These are phyloP conservation scores for Triticum timopheevii DNA, from an alignment of 176 grass and related monocot species.

Conservation along the genomic window DNA sequence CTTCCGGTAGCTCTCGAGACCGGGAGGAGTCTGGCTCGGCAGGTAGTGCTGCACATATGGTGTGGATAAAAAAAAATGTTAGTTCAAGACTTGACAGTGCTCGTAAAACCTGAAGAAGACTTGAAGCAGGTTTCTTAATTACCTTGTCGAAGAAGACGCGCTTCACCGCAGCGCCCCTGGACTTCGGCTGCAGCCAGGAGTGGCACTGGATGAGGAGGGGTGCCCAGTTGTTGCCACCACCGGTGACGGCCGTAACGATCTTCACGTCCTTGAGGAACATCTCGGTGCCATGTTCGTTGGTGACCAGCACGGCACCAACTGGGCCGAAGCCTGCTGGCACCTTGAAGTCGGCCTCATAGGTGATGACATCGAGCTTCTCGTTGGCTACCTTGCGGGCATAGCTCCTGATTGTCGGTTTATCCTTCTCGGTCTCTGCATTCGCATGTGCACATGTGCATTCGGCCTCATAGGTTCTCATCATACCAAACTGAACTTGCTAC, in stretches of 20 bases:
- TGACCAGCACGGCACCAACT: slow-evolving; percentile 61
- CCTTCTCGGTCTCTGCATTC: slow-evolving; percentile 37
- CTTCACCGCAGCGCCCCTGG: slow-evolving; percentile 10
- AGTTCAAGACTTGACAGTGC: no score
- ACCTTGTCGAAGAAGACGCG: slow-evolving; percentile 91
- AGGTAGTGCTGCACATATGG: slow-evolving; percentile 50
- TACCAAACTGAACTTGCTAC: no score
- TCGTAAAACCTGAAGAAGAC: background rate
- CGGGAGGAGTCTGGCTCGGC: slow-evolving; percentile 58
- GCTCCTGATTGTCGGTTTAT: slow-evolving; percentile 34
- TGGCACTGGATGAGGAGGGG: slow-evolving; percentile 44
- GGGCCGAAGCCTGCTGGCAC: slow-evolving; percentile 53
- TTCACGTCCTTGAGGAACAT: slow-evolving; percentile 62
- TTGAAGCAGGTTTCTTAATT: background rate
- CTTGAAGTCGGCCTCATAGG: slow-evolving; percentile 51
- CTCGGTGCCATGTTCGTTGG: slow-evolving; percentile 50
- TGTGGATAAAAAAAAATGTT: no score
- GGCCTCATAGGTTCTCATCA: no score
- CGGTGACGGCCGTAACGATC: background rate
- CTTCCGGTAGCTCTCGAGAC: slow-evolving; percentile 48
- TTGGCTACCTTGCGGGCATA: slow-evolving; percentile 41
- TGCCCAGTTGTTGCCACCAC: background rate
- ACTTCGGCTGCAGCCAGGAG: slow-evolving; percentile 59
- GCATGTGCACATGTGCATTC: no score
- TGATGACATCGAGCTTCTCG: slow-evolving; percentile 24